phyloP scores from a whole-genome alignment of 176 grass and related monocot genomes.

The Eragrostis nindensis region DNA sequence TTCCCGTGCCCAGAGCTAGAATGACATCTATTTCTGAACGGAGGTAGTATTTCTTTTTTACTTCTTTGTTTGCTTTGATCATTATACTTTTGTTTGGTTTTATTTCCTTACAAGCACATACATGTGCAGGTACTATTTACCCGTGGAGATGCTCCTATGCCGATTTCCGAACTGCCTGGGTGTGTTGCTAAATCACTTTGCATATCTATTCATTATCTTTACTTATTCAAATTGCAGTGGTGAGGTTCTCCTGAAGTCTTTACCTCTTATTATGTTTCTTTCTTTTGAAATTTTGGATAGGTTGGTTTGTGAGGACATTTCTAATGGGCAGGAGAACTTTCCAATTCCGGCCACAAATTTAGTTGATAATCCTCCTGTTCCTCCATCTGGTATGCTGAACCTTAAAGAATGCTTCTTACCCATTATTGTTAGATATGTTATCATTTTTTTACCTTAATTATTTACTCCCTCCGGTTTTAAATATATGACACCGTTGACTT shows the following conservation, averaged over 20 bases:
- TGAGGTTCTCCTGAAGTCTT: neutral
- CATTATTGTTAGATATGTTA: neutral
- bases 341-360: conserved; percentile 76
- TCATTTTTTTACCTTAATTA: conserved; percentile 17
- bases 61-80: neutral
- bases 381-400: conserved; percentile 58
- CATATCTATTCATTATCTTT: conserved; percentile 17
- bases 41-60: conserved; percentile 18
- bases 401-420: neutral
- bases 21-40: too few relatives aligned
- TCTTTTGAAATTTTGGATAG: conserved; percentile 24
- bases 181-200: conserved; percentile 38
- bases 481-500: too few relatives aligned
- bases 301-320: conserved; percentile 66
- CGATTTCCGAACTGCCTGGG: conserved; percentile 67
- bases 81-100: conserved; percentile 11
- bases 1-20: too few relatives aligned
- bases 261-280: neutral
- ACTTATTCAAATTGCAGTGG: neutral
- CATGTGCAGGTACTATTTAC: conserved; percentile 57
- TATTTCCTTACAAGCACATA: conserved; percentile 15
- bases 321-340: conserved; percentile 58
- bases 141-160: conserved; percentile 50
- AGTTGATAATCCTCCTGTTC: conserved; percentile 65
- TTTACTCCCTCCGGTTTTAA: too few relatives aligned